These are phyloP conservation scores for Quercus rubra DNA, from an alignment of 306 rosid species.

Conservation along the genomic window DNA sequence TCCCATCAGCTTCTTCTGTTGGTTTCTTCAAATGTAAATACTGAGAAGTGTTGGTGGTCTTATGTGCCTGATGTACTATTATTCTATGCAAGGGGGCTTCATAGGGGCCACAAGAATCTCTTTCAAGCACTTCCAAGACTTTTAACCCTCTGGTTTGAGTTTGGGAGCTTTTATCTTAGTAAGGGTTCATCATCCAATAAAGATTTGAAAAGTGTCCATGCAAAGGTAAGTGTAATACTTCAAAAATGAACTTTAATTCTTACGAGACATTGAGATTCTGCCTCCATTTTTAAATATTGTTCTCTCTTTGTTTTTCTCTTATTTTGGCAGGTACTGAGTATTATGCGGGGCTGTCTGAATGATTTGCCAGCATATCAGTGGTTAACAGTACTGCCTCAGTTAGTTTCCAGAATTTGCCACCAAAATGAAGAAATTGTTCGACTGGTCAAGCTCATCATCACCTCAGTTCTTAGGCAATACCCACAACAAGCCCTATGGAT, in stretches of 20 bases:
- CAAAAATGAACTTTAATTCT: slow-evolving; percentile 19
- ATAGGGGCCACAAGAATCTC: slow-evolving; percentile 90
- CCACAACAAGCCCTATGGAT: slow-evolving; percentile 97
- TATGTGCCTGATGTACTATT: slow-evolving; percentile 79
- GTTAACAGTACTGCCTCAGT: slow-evolving; percentile 91
- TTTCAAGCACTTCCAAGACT: slow-evolving; percentile 98
- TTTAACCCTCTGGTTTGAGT: slow-evolving; percentile 96
- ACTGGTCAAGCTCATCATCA: slow-evolving; percentile 72
- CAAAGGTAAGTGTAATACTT: slow-evolving; percentile 39
- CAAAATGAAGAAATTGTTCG: slow-evolving; percentile 83
- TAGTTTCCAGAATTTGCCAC: slow-evolving; percentile 98
- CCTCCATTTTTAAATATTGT: slow-evolving; percentile 10
- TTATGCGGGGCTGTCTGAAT: slow-evolving; percentile 81
- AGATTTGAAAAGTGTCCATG: slow-evolving; percentile 58
- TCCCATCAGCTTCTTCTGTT: slow-evolving; percentile 46
- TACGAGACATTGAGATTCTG: slow-evolving; percentile 20
- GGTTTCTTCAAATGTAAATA: slow-evolving; percentile 57
- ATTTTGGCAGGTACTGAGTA: slow-evolving; percentile 55
- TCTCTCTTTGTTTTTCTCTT: slow-evolving; percentile 24
- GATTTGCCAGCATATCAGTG: slow-evolving; percentile 92
- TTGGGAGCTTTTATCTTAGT: slow-evolving; percentile 80
- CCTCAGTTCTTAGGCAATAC: slow-evolving; percentile 77
- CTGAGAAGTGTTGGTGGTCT: slow-evolving; percentile 86
- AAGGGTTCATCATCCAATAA: slow-evolving; percentile 51
- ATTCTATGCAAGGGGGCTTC: slow-evolving; percentile 95